Conservation (phyloP, 1,284 basidiomycete genomes). For the Schizopora paradoxa region DNA sequence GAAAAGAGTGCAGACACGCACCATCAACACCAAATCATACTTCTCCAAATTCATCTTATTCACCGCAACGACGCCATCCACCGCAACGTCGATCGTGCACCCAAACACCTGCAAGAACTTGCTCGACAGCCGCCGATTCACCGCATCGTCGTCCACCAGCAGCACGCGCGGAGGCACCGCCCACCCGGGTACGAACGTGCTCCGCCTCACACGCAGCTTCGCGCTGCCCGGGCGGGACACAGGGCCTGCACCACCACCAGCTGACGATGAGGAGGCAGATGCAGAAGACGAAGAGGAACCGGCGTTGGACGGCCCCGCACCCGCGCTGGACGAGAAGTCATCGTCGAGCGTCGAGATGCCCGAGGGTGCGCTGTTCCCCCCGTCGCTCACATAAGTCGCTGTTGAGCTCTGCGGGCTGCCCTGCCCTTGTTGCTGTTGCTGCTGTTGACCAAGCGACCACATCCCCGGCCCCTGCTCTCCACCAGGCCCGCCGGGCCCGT, state of each 20-base stretch:
- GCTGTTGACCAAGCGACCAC: conserved; percentile 35
- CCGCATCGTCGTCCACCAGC: conserved; percentile 93
- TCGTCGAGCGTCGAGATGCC: background rate
- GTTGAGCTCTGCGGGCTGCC: background rate
- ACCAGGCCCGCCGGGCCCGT: too few relatives aligned
- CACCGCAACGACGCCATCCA: conserved; percentile 90
- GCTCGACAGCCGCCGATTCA: conserved; percentile 81
- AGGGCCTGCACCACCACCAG: conserved; percentile 8
- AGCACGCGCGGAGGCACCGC: conserved; percentile 82
- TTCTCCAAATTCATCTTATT: conserved; percentile 95
- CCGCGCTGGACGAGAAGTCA: conserved; percentile 4
- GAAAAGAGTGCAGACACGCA: conserved; percentile 31
- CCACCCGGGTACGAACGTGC: conserved; percentile 86
- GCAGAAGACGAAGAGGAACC: conserved; percentile 1
- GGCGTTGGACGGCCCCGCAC: background rate
- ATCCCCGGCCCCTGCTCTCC: too few relatives aligned
- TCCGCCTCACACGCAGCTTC: conserved; percentile 61
- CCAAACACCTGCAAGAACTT: conserved; percentile 96
- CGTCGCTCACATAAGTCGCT: conserved; percentile 4
- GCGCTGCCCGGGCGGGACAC: conserved; percentile 25
- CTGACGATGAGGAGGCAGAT: conserved; percentile 8
- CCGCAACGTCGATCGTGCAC: conserved; percentile 90
- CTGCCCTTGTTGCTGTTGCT: conserved; percentile 4
- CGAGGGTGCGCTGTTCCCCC: background rate
- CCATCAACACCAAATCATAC: conserved; percentile 94